Evolutionary conservation across 768 basidiomycete species (phyloP), one percentile per base, ranked within the genome.

Genomic region (Lentinus brumalis): DNA sequence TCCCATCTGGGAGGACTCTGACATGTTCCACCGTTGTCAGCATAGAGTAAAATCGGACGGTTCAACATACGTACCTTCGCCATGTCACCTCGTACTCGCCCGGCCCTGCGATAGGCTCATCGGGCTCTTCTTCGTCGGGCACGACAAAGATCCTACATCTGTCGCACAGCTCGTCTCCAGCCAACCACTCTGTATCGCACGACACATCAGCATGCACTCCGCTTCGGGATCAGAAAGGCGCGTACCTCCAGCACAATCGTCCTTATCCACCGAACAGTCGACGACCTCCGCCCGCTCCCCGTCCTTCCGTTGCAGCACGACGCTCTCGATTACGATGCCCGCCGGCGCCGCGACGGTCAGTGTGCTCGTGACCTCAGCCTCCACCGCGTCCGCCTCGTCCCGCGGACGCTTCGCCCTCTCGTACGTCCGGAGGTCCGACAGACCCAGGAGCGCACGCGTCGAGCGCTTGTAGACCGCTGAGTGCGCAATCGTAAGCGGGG

Each of bases 111-210:
- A 85, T 74, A 4, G 67, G 61, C 16, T 75, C 69, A 3, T 71
- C 72, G 12, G 71, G 61, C 12, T 74, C 71, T 15, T 80, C 78
- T 35, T 80, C 83, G 26, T 75, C 72, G 30, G 74, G 65, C 4
- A 78, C 70, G 59, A 88, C 69, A 47, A 75, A 77, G 42, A 91
- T 73, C 11, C 81, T 80, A 66, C 84, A 86, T 21, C 80, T 67
- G 38, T 85, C 79, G 44, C 79, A 81, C 62, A 91, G 83, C 60
- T 83, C 82, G 66, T 94, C 92, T 0, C 87, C 88, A 10, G 83
- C 68, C 29, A 83, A 71, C 73, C 83, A 89, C 62, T 88, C 89
- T 89, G 62, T 9, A 21, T 29, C 21, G 11, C 8, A 52, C 10
- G 6, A 53, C 49, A 50, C 38, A 26, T 21, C 40, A 31, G 29